These are phyloP conservation scores for Theileria equi DNA, from an alignment of 169 alveolate species.

Conservation along the genomic window DNA sequence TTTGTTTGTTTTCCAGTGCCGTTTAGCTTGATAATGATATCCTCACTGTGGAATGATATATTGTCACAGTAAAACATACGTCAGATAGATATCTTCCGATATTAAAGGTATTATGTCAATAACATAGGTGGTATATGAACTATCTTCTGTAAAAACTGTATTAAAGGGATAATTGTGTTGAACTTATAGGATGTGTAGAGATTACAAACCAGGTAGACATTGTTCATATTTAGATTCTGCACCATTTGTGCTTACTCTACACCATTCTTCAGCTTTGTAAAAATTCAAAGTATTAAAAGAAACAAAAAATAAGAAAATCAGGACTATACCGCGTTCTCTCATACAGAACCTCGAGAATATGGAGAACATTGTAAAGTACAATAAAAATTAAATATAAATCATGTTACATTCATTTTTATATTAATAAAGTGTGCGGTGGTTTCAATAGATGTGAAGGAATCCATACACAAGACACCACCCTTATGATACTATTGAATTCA, in stretches of 20 bases:
- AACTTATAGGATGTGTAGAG: background rate
- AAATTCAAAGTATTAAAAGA: background rate
- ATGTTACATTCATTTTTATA: too few species aligned
- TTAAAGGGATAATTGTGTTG: background rate
- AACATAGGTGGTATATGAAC: conserved; percentile 76
- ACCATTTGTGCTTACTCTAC: conserved; percentile 82
- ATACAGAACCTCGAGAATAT: too few species aligned
- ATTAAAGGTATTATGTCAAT: conserved; percentile 79
- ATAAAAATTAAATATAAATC: too few species aligned
- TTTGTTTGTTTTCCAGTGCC: conserved; percentile 75
- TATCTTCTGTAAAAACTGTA: conserved; percentile 62
- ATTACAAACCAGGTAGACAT: conserved; percentile 72
- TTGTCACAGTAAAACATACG: conserved; percentile 70
- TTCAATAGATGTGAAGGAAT: too few species aligned
- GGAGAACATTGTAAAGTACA: too few species aligned
- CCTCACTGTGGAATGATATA: conserved; percentile 74
- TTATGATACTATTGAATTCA: too few species aligned
- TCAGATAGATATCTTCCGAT: conserved; percentile 72
- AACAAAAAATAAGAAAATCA: background rate
- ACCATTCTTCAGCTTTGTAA: conserved; percentile 74
- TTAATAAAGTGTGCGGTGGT: too few species aligned
- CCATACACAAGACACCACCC: too few species aligned
- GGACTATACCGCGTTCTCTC: background rate
- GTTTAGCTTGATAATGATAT: conserved; percentile 75
- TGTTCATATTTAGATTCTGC: conserved; percentile 83